Conservation (phyloP, 495 filamentous ascomycete species). For the Trichoderma asperelloides region DNA sequence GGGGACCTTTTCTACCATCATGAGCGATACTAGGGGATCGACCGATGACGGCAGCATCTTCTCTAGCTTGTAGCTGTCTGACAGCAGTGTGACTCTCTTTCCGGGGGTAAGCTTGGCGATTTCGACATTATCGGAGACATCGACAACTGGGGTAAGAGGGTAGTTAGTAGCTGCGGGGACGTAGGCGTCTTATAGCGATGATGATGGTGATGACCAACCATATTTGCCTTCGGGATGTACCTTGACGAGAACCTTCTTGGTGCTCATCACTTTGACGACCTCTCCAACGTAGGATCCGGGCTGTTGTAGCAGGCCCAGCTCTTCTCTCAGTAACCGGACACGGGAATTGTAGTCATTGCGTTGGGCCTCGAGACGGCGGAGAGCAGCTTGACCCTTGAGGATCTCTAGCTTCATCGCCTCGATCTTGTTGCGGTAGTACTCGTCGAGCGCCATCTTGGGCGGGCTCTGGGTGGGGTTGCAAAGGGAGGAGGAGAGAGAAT, state of each 20-base stretch:
- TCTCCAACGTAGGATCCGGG: conserved; percentile 97
- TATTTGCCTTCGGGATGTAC: conserved; percentile 99
- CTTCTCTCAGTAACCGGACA: conserved; percentile 89
- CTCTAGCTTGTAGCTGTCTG: conserved; percentile 94
- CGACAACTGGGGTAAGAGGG: conserved; percentile 60
- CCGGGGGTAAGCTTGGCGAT: conserved; percentile 91
- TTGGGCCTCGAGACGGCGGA: conserved; percentile 92
- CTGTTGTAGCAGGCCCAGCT: conserved; percentile 92
- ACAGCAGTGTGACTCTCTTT: conserved; percentile 93
- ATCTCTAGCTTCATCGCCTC: conserved; percentile 99
- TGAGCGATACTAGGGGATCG: conserved; percentile 97
- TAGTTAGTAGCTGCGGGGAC: conserved; percentile 10
- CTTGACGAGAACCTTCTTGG: conserved; percentile 97
- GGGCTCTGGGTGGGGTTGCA: conserved; percentile 19
- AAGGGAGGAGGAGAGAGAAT: not conserved
- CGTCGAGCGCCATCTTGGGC: conserved; percentile 89
- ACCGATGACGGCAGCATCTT: conserved; percentile 97
- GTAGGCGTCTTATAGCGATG: not conserved
- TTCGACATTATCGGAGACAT: conserved; percentile 91
- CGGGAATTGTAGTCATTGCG: conserved; percentile 99
- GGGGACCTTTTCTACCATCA: conserved; percentile 99
- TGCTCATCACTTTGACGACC: conserved; percentile 99
- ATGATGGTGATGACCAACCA: conserved; percentile 46
- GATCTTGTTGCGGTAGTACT: conserved; percentile 99
- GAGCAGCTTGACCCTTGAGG: conserved; percentile 90